Evolutionary conservation across 2,329 filamentous ascomycete species (phyloP).

Genomic region (Aspergillus glaucus): DNA sequence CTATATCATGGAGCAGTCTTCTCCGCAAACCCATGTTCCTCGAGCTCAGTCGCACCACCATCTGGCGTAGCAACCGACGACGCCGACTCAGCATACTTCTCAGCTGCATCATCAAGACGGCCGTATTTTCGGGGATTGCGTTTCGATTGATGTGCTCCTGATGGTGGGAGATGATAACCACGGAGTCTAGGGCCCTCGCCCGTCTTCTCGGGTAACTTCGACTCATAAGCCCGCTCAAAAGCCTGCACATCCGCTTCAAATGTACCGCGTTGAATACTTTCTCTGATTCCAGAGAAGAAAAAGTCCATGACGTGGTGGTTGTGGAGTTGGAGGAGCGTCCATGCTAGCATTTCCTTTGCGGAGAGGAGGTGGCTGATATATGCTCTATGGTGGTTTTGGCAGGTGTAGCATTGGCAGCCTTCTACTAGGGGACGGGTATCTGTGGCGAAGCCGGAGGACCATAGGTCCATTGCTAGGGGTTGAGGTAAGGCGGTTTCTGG

Average conservation of each 20-base stretch:
- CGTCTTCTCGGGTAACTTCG: constrained; percentile 64
- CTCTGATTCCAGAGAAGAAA: constrained; percentile 69
- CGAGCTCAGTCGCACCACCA: constrained; percentile 46
- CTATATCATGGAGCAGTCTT: constrained; percentile 16
- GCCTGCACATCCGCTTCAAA: constrained; percentile 49
- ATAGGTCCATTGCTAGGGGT: constrained; percentile 72
- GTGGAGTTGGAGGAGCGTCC: constrained; percentile 87
- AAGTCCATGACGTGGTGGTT: constrained; percentile 67
- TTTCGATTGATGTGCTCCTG: constrained; percentile 55
- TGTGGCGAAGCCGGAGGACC: constrained; percentile 55
- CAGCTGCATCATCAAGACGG: constrained; percentile 46
- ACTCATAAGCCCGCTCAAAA: constrained; percentile 65
- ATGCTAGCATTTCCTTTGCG: constrained; percentile 94
- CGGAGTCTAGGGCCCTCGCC: constrained; percentile 70
- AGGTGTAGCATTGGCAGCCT: constrained; percentile 74
- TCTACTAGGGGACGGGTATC: constrained; percentile 57
- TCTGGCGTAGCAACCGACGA: constrained; percentile 48
- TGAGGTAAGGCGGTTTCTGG: constrained; percentile 14
- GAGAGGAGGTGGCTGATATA: constrained; percentile 81
- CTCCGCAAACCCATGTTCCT: constrained; percentile 53
- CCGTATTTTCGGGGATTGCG: constrained; percentile 65
- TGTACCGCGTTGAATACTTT: constrained; percentile 52
- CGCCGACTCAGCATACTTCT: constrained; percentile 44
- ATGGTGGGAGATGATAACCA: constrained; percentile 74
- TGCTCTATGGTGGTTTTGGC: constrained; percentile 74